phyloP scores from a whole-genome alignment of 129 eudicot species.

The Flaveria ramosissima region DNA sequence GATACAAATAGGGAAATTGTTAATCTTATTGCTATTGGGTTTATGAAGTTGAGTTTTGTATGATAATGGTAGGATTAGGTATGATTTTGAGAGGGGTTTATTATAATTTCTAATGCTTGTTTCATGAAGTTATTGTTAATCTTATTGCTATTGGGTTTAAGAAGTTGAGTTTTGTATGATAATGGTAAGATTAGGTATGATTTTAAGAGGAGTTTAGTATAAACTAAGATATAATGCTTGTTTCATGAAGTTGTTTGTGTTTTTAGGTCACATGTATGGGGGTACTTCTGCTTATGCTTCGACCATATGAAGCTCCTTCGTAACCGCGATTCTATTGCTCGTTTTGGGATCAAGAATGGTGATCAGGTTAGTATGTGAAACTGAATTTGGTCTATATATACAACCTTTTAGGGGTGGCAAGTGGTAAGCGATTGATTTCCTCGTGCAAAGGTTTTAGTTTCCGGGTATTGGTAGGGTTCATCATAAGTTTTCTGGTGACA shows the following conservation, averaged over 20 bases:
- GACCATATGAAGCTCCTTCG: slow-evolving; percentile 55
- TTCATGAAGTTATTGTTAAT: not conserved
- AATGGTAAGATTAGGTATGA: not conserved
- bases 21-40: too few species aligned
- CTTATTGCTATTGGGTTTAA: too few species aligned
- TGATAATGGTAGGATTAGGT: not conserved
- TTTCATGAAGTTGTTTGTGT: slow-evolving; percentile 9
- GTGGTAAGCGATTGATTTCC: too few species aligned
- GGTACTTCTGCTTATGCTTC: slow-evolving; percentile 68
- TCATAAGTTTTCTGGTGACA: too few species aligned
- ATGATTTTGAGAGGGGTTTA: not conserved
- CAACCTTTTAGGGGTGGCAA: not conserved
- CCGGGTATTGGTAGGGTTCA: too few species aligned
- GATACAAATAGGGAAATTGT: too few species aligned
- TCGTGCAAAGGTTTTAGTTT: too few species aligned
- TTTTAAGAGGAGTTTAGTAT: not conserved
- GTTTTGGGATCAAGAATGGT: slow-evolving; percentile 64
- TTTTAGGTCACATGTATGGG: slow-evolving; percentile 76
- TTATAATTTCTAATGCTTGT: not conserved
- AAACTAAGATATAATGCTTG: not conserved
- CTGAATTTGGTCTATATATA: not conserved
- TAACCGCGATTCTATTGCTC: slow-evolving; percentile 46
- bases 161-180: not conserved
- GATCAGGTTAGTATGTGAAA: slow-evolving; percentile 52
- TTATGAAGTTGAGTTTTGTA: not conserved